Evolutionary conservation across 805 yeast species (phyloP).

Genomic region (Candida insectalens): DNA sequence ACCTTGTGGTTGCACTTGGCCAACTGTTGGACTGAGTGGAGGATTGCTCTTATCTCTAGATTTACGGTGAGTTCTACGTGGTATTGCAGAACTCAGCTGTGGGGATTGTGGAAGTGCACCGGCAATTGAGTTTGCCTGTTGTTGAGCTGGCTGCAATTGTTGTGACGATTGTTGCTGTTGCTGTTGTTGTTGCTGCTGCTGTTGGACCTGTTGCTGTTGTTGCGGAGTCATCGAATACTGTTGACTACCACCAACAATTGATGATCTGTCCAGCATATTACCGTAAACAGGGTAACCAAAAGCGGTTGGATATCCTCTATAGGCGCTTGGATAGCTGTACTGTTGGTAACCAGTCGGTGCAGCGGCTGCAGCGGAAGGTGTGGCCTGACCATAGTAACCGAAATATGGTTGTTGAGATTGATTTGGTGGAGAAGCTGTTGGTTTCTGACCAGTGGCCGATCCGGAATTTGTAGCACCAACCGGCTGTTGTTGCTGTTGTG

Average conservation of each 20-base stretch:
- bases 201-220: conserved; percentile 9
- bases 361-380: not conserved
- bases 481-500: conserved; percentile 8
- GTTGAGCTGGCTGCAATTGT: conserved; percentile 7
- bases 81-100: too few species aligned
- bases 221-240: too few species aligned
- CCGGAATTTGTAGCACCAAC: too few species aligned
- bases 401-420: conserved; percentile 1
- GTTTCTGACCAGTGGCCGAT: too few species aligned
- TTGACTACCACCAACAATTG: too few species aligned
- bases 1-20: conserved; percentile 31
- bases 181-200: conserved; percentile 7
- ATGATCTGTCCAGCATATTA: too few species aligned
- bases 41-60: not conserved
- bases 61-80: not conserved
- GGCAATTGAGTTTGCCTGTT: too few species aligned
- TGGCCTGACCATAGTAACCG: not conserved
- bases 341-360: too few species aligned
- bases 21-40: conserved; percentile 22
- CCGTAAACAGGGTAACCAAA: conserved; percentile 11
- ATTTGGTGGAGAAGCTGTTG: conserved; percentile 4
- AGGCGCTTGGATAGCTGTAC: not conserved
- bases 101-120: too few species aligned
- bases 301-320: not conserved
- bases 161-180: conserved; percentile 5